Conservation (phyloP, 2,329 filamentous ascomycete species). For the Lomentospora prolificans region DNA sequence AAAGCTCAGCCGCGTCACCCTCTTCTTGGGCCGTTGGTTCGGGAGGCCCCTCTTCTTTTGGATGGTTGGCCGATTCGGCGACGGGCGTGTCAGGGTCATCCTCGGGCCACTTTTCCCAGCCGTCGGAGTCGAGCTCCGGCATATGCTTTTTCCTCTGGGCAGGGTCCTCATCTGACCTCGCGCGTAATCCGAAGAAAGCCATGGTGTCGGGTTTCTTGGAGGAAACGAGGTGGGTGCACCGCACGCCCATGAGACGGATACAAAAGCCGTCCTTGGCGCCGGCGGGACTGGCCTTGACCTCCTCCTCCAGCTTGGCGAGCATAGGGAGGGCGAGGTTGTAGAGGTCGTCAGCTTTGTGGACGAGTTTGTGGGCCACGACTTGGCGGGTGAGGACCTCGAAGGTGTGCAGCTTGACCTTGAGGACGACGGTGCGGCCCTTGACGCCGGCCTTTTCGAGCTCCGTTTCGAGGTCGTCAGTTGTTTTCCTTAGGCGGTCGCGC, state of each 20-base stretch:
- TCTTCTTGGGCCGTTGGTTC: no score
- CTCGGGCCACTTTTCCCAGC: conserved; percentile 61
- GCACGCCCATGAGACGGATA: conserved; percentile 75
- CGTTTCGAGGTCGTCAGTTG: conserved; percentile 76
- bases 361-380: conserved; percentile 60
- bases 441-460: conserved; percentile 71
- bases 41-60: conserved; percentile 44
- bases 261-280: conserved; percentile 51
- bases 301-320: conserved; percentile 72
- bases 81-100: conserved; percentile 38
- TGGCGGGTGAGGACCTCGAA: conserved; percentile 89
- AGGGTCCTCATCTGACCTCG: conserved; percentile 14
- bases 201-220: conserved; percentile 71
- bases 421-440: conserved; percentile 80
- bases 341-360: conserved; percentile 67
- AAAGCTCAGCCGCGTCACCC: conserved; percentile 41
- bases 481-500: conserved; percentile 67
- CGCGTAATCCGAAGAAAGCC: conserved; percentile 65
- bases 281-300: conserved; percentile 38
- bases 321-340: conserved; percentile 77
- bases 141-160: conserved; percentile 10
- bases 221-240: conserved; percentile 79
- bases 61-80: conserved; percentile 24
- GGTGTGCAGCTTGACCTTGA: conserved; percentile 91
- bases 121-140: conserved; percentile 27